A percentile compares a stretch with the other conserved stretches of the same genome.
Evolutionary conservation across 805 yeast species (phyloP).

Genomic region (Sungouiozyma ichnusensis): DNA sequence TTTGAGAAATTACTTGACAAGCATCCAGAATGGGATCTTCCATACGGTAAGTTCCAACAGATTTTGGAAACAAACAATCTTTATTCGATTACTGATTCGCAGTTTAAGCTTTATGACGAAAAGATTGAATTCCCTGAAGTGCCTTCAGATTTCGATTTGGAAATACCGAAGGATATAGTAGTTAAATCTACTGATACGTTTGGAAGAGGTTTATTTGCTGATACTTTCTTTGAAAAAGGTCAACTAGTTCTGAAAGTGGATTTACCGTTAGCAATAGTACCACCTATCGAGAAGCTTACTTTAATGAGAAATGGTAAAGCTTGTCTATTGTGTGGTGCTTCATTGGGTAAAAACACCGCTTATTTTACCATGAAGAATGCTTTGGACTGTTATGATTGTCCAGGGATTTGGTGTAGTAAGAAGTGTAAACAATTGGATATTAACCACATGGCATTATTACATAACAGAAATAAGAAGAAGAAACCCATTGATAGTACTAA

Average conservation of each 20-base stretch:
- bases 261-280: conserved; percentile 47
- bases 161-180: not conserved
- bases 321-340: conserved; percentile 62
- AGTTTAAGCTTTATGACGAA: conserved; percentile 41
- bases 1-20: conserved; percentile 39
- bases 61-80: conserved; percentile 49
- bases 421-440: conserved; percentile 46
- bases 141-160: not conserved
- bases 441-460: conserved; percentile 49
- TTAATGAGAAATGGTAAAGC: conserved; percentile 53
- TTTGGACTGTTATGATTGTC: conserved; percentile 56
- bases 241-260: conserved; percentile 51
- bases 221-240: conserved; percentile 36
- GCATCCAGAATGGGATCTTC: conserved; percentile 53
- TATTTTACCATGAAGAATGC: conserved; percentile 32
- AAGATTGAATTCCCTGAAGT: conserved; percentile 26
- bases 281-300: conserved; percentile 56
- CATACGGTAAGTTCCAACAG: conserved; percentile 45
- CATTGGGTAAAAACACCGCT: conserved; percentile 28
- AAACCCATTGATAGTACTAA: conserved; percentile 33
- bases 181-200: not conserved
- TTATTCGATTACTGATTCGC: conserved; percentile 31
- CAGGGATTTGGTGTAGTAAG: conserved; percentile 61
- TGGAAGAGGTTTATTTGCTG: conserved; percentile 37
- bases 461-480: conserved; percentile 30